These are phyloP conservation scores for Exophiala alcalophila DNA, from an alignment of 2,329 filamentous ascomycete genomes.

Conservation along the genomic window DNA sequence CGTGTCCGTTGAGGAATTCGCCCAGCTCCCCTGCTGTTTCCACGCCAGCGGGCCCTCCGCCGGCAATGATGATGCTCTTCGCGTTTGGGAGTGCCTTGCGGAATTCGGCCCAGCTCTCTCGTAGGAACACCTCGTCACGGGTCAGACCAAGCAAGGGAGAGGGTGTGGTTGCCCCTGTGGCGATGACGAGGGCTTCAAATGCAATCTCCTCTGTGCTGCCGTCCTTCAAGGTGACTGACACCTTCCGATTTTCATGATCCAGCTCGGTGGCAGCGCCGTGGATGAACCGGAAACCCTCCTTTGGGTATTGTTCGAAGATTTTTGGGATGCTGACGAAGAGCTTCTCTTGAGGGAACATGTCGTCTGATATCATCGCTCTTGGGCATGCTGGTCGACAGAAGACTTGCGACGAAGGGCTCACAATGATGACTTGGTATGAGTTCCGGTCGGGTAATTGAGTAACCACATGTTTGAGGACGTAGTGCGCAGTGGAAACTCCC, in stretches of 20 bases:
- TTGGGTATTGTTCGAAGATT: slow-evolving; percentile 42
- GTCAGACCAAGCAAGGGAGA: slow-evolving; percentile 48
- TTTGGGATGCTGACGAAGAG: slow-evolving; percentile 44
- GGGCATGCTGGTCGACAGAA: slow-evolving; percentile 47
- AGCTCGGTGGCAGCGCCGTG: slow-evolving; percentile 42
- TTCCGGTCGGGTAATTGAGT: slow-evolving; percentile 40
- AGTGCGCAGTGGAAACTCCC: slow-evolving; percentile 53
- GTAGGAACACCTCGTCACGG: slow-evolving; percentile 36
- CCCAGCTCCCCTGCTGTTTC: slow-evolving; percentile 53
- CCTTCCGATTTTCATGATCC: slow-evolving; percentile 36
- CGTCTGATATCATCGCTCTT: slow-evolving; percentile 48
- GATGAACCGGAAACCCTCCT: slow-evolving; percentile 42
- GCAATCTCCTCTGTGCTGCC: too few relatives aligned
- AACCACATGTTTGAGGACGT: slow-evolving; percentile 52
- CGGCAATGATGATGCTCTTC: slow-evolving; percentile 46
- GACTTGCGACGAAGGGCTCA: slow-evolving; percentile 43
- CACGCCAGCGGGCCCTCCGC: slow-evolving; percentile 46
- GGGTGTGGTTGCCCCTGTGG: slow-evolving; percentile 47
- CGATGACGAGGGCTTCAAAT: slow-evolving; percentile 50
- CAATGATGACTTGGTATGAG: slow-evolving; percentile 43
- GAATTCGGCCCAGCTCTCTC: slow-evolving; percentile 40
- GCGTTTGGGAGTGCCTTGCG: slow-evolving; percentile 41
- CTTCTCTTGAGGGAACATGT: slow-evolving; percentile 44
- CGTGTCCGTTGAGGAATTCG: slow-evolving; percentile 50
- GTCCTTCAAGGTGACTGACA: slow-evolving; percentile 36